A percentile compares a stretch with the other conserved stretches of the same genome.
These are phyloP conservation scores for Cystofilobasidium bisporidii DNA, from an alignment of 768 basidiomycete species.

Conservation along the genomic window DNA sequence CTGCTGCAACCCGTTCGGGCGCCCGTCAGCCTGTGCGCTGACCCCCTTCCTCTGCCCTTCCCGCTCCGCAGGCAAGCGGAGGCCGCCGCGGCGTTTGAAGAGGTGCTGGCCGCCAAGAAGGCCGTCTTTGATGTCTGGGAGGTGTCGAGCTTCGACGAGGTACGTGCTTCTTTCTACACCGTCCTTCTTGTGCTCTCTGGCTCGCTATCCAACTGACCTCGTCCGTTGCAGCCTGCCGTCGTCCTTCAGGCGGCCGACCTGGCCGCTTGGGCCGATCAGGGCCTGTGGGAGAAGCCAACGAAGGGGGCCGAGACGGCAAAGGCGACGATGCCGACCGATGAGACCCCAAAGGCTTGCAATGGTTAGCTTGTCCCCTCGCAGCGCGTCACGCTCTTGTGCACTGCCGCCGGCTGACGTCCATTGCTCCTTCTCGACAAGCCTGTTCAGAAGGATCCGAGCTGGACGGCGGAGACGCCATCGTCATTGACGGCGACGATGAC, in stretches of 20 bases:
- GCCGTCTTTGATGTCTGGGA: constrained; percentile 11
- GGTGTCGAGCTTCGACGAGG: constrained; percentile 12
- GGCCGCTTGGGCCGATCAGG: background rate
- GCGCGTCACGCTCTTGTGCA: too few species aligned
- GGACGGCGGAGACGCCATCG: too few species aligned
- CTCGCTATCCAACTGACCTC: background rate
- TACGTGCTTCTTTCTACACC: background rate
- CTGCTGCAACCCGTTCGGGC: too few species aligned
- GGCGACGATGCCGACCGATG: background rate
- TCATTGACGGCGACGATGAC: too few species aligned
- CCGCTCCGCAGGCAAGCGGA: constrained; percentile 21
- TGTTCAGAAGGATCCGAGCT: too few species aligned
- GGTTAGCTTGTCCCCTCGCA: too few species aligned
- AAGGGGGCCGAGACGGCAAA: background rate
- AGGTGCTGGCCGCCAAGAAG: constrained; percentile 49
- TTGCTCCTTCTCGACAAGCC: too few species aligned
- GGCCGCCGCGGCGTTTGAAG: constrained; percentile 44
- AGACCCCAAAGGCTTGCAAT: background rate
- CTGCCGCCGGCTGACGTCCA: too few species aligned
- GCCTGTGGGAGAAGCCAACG: background rate
- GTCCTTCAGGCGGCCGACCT: background rate
- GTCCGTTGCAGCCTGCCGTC: background rate
- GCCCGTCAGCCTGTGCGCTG: background rate
- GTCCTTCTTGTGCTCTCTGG: background rate
- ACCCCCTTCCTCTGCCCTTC: constrained; percentile 33